A percentile compares a stretch with the other conserved stretches of the same genome.
Conservation (phyloP, 169 alveolate genomes). For the Plasmodium vivax region DNA sequence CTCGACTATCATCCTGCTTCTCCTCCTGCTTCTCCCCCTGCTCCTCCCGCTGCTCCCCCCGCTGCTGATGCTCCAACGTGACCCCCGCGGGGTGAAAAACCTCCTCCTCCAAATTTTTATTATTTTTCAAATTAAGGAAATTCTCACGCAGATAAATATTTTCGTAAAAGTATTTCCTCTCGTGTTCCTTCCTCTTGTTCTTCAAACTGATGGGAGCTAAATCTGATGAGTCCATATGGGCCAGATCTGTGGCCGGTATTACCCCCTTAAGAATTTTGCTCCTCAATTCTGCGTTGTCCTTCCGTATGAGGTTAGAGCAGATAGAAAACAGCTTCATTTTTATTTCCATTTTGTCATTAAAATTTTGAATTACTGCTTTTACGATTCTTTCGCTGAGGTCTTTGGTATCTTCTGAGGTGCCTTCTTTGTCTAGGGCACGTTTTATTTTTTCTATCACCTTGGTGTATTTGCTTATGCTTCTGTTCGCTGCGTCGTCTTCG, state of each 20-base stretch:
- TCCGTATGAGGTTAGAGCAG: constrained; percentile 33
- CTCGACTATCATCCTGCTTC: background rate
- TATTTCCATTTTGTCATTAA: constrained; percentile 40
- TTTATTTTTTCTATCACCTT: constrained; percentile 57
- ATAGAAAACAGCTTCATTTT: constrained; percentile 63
- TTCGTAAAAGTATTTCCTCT: constrained; percentile 66
- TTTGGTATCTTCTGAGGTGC: background rate
- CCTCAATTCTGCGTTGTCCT: constrained; percentile 61
- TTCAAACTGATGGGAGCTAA: constrained; percentile 71
- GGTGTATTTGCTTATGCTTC: constrained; percentile 21
- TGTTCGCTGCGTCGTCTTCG: background rate
- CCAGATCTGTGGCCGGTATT: constrained; percentile 27
- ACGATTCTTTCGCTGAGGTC: constrained; percentile 41
- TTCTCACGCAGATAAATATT: constrained; percentile 56
- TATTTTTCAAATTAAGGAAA: constrained; percentile 42
- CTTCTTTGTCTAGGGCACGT: constrained; percentile 46
- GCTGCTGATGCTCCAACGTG: constrained; percentile 11
- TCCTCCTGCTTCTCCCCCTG: too few relatives aligned
- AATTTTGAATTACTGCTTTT: constrained; percentile 29
- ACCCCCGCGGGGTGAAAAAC: background rate
- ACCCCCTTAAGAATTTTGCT: constrained; percentile 40
- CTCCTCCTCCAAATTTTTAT: background rate
- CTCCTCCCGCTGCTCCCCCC: too few relatives aligned
- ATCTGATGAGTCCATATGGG: constrained; percentile 57
- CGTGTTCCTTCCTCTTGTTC: constrained; percentile 70